phyloP scores from a whole-genome alignment of 2,329 filamentous ascomycete genomes.

The Fusarium secorum region DNA sequence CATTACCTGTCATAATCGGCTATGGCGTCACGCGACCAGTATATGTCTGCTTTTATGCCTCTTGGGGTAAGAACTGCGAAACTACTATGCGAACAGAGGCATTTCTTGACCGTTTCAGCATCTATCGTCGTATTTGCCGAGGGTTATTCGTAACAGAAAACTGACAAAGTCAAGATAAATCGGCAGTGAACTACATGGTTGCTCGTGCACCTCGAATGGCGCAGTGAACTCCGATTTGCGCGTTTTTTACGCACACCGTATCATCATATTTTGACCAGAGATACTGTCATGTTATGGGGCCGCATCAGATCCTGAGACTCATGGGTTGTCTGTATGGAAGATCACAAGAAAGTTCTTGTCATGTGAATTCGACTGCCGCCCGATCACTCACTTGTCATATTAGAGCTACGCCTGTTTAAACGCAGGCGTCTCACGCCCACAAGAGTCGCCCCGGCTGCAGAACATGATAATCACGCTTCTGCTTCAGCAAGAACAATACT shows the following conservation, averaged over 20 bases:
- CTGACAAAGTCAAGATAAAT: slow-evolving; percentile 3
- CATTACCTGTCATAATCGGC: slow-evolving; percentile 28
- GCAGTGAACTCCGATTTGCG: neutral
- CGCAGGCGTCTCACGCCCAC: slow-evolving; percentile 1
- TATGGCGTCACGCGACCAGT: neutral
- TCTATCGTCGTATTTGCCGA: slow-evolving; percentile 1
- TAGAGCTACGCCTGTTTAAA: neutral
- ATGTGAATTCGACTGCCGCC: neutral
- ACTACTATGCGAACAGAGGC: slow-evolving; percentile 1
- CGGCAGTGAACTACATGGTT: neutral
- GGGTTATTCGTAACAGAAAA: neutral
- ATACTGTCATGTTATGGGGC: neutral
- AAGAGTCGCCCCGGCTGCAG: neutral
- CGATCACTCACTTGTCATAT: neutral
- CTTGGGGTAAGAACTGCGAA: slow-evolving; percentile 25
- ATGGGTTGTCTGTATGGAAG: slow-evolving; percentile 3
- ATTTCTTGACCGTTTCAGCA: neutral
- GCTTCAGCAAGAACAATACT: neutral
- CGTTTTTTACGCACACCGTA: neutral
- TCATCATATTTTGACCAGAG: neutral
- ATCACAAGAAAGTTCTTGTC: slow-evolving; percentile 33
- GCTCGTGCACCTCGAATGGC: neutral
- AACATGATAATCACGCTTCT: neutral
- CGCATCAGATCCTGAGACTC: slow-evolving; percentile 12
- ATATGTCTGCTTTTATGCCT: slow-evolving; percentile 1